A percentile compares a stretch with the other conserved stretches of the same genome.
Conservation (phyloP, 2,329 filamentous ascomycete species). For the Orbilia blumenaviensis region DNA sequence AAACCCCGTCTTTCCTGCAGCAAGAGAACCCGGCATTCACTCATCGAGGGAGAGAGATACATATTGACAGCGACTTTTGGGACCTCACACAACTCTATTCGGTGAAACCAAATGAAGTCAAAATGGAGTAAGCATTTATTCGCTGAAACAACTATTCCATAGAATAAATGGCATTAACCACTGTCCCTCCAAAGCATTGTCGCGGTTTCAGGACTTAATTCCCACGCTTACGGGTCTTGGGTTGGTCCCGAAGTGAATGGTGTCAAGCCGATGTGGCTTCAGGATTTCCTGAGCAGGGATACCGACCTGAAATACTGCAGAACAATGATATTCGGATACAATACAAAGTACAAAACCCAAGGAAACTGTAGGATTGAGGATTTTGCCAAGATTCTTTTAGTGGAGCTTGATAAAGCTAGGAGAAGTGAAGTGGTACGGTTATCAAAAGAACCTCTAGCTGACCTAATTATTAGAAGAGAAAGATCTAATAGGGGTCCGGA, state of each 20-base stretch:
- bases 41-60: neutral
- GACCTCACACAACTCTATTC: conserved; percentile 53
- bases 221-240: conserved; percentile 54
- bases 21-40: neutral
- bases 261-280: conserved; percentile 52
- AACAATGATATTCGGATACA: conserved; percentile 54
- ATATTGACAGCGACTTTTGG: conserved; percentile 51
- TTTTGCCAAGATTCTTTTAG: conserved; percentile 33
- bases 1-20: neutral
- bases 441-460: neutral
- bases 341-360: conserved; percentile 29
- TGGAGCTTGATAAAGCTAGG: conserved; percentile 38
- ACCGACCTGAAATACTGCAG: conserved; percentile 37
- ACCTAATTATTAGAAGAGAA: neutral
- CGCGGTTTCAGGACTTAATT: conserved; percentile 53
- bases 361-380: conserved; percentile 20
- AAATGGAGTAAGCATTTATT: conserved; percentile 42
- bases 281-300: conserved; percentile 49
- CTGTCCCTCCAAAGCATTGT: conserved; percentile 39
- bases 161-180: neutral
- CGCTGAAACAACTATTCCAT: neutral
- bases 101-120: conserved; percentile 5
- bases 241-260: neutral
- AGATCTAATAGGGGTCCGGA: neutral
- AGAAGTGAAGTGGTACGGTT: conserved; percentile 23